phyloP scores from a whole-genome alignment of 2,329 filamentous ascomycete genomes.

The Cladosporium sp. region DNA sequence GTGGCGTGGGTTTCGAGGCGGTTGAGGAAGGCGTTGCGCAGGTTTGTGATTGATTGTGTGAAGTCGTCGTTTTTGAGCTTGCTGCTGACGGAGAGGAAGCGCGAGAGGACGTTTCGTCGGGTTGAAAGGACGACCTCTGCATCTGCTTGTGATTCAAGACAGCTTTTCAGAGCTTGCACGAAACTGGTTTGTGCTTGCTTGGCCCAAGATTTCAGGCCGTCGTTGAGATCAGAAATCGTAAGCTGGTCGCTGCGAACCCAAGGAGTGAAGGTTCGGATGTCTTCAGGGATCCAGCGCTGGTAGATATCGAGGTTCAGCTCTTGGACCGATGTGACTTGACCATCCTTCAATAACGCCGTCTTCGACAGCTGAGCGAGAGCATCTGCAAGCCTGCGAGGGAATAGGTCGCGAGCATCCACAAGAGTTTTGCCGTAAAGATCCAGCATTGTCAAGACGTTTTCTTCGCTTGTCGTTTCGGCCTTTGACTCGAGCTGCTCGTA shows the following conservation, averaged over 20 bases:
- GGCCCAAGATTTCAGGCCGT: conserved; percentile 58
- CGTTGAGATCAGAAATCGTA: conserved; percentile 33
- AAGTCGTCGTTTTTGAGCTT: conserved; percentile 16
- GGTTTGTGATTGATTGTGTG: conserved; percentile 14
- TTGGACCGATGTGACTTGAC: conserved; percentile 57
- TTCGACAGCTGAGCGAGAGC: conserved; percentile 63
- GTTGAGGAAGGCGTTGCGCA: conserved; percentile 19
- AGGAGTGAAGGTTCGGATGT: conserved; percentile 77
- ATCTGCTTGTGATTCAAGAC: conserved; percentile 17
- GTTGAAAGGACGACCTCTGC: conserved; percentile 18
- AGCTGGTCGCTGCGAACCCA: conserved; percentile 77
- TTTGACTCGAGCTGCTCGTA: conserved; percentile 60
- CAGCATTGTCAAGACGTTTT: conserved; percentile 58
- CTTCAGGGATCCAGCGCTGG: conserved; percentile 72
- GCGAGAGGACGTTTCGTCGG: conserved; percentile 23
- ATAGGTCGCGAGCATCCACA: conserved; percentile 67
- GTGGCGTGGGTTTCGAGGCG: conserved; percentile 18
- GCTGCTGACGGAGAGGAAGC: conserved; percentile 22
- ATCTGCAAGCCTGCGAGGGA: conserved; percentile 65
- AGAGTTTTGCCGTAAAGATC: conserved; percentile 71
- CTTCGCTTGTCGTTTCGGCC: conserved; percentile 48
- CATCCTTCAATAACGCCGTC: conserved; percentile 65
- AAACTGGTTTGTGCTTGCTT: conserved; percentile 45
- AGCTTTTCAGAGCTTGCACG: conserved; percentile 18
- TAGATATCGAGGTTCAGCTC: conserved; percentile 72